Conservation (phyloP, 495 filamentous ascomycete species). For the Neurospora tetraspora region DNA sequence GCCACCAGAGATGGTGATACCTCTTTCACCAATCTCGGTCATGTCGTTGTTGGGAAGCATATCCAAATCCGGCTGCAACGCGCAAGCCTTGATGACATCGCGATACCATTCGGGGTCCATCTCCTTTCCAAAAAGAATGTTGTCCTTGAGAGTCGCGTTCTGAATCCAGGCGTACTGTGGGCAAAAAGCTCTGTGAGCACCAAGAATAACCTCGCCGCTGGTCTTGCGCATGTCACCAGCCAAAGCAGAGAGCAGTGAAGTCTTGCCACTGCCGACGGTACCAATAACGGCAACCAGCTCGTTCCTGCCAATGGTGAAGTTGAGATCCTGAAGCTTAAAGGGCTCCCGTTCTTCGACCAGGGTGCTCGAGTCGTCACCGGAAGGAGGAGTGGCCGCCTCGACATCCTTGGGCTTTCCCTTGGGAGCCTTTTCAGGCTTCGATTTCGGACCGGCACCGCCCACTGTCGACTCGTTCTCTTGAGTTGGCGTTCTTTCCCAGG, state of each 20-base stretch:
- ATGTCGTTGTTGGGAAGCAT: slow-evolving; percentile 64
- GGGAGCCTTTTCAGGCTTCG: slow-evolving; percentile 26
- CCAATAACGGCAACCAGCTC: slow-evolving; percentile 90
- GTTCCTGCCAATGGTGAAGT: slow-evolving; percentile 63
- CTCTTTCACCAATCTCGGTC: slow-evolving; percentile 71
- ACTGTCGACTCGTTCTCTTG: slow-evolving; percentile 42
- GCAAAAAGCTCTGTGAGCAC: slow-evolving; percentile 76
- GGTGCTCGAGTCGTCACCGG: slow-evolving; percentile 43
- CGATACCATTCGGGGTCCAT: slow-evolving; percentile 56
- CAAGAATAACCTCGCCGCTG: slow-evolving; percentile 58
- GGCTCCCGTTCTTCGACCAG: slow-evolving; percentile 53
- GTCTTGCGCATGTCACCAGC: slow-evolving; percentile 92
- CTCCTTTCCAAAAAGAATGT: slow-evolving; percentile 84
- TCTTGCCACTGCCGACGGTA: slow-evolving; percentile 85
- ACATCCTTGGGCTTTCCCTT: slow-evolving; percentile 30
- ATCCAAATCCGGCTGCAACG: slow-evolving; percentile 60
- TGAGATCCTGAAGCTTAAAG: slow-evolving; percentile 69
- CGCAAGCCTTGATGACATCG: slow-evolving; percentile 50
- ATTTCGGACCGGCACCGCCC: slow-evolving; percentile 20
- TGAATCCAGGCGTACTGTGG: slow-evolving; percentile 98
- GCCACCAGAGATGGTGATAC: slow-evolving; percentile 73
- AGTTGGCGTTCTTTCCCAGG: slow-evolving; percentile 75
- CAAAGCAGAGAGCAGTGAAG: slow-evolving; percentile 77
- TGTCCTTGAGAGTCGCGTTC: slow-evolving; percentile 75
- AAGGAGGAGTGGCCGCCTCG: slow-evolving; percentile 3